Conservation (phyloP, 345 rosid species). For the Pugionium dolabratum region DNA sequence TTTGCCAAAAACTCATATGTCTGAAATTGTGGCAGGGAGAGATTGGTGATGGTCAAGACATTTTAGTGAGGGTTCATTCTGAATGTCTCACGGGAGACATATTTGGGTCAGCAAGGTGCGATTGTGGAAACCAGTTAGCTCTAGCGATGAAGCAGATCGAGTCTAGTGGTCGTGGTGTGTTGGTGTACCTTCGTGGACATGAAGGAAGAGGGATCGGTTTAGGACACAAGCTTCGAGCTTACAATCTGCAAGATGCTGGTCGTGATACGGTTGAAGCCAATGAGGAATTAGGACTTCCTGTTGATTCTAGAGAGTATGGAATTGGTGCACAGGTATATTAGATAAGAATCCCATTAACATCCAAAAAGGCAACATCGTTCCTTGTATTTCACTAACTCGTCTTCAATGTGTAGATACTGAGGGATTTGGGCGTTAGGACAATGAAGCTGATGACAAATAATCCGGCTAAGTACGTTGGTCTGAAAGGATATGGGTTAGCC, state of each 20-base stretch:
- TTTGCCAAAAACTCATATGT: neutral
- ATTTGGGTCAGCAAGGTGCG: conserved; percentile 76
- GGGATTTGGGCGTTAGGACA: conserved; percentile 76
- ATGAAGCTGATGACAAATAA: conserved; percentile 94
- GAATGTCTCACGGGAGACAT: conserved; percentile 87
- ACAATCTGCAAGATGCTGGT: conserved; percentile 85
- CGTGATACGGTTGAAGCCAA: conserved; percentile 91
- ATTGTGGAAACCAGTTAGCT: conserved; percentile 78
- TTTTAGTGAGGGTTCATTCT: conserved; percentile 78
- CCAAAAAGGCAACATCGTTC: neutral
- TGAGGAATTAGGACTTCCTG: conserved; percentile 83
- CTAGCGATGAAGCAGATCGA: conserved; percentile 86
- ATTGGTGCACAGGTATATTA: conserved; percentile 87
- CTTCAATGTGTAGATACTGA: conserved; percentile 53
- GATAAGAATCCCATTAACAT: neutral
- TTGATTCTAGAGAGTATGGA: conserved; percentile 96
- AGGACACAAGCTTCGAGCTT: conserved; percentile 89
- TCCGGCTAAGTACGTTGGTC: conserved; percentile 76
- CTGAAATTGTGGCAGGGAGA: conserved; percentile 53
- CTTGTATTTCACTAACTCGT: neutral
- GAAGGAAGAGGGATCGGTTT: conserved; percentile 93
- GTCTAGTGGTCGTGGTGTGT: conserved; percentile 66
- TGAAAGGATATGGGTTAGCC: conserved; percentile 75
- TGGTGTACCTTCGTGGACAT: conserved; percentile 84
- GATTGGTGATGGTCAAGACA: conserved; percentile 74